phyloP scores from a whole-genome alignment of 352 stramenopile species.

The Pelagophyceae sp. region DNA sequence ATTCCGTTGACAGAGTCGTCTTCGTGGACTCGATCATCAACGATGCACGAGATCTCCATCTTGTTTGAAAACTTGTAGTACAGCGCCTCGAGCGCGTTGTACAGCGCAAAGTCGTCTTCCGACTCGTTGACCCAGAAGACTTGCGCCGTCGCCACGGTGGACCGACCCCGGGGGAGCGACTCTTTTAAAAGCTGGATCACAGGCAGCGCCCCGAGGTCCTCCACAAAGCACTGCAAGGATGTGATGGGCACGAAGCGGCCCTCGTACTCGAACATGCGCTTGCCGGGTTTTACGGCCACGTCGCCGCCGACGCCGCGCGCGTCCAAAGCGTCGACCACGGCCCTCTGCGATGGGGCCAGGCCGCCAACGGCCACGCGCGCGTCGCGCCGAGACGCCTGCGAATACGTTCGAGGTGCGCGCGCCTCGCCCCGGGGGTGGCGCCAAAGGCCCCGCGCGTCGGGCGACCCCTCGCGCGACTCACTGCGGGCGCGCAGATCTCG shows the following conservation, averaged over 20 bases:
- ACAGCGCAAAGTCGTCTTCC: conserved; percentile 21
- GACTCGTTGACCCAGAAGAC: conserved; percentile 17
- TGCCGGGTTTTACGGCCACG: neutral
- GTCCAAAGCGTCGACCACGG: conserved; percentile 11
- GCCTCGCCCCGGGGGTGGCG: no score
- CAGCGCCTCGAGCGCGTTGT: conserved; percentile 1
- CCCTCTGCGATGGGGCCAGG: neutral
- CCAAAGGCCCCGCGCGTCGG: no score
- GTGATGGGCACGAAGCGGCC: conserved; percentile 12
- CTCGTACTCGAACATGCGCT: neutral
- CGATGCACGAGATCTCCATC: conserved; percentile 8
- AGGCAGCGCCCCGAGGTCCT: conserved; percentile 2
- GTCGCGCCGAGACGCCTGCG: neutral
- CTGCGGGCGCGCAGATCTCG: conserved; percentile 1
- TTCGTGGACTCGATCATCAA: conserved; percentile 4
- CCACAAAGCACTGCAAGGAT: neutral
- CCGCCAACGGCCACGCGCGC: neutral
- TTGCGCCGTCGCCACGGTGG: neutral
- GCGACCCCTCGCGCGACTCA: no score
- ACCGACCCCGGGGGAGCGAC: neutral
- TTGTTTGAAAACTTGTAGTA: conserved; percentile 13
- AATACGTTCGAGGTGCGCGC: no score
- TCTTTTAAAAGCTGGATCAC: conserved; percentile 15
- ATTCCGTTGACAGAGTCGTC: neutral
- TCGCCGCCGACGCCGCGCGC: neutral